These are phyloP conservation scores for Isochrysis galbana DNA, from an alignment of 78 protist genomes.

Conservation along the genomic window DNA sequence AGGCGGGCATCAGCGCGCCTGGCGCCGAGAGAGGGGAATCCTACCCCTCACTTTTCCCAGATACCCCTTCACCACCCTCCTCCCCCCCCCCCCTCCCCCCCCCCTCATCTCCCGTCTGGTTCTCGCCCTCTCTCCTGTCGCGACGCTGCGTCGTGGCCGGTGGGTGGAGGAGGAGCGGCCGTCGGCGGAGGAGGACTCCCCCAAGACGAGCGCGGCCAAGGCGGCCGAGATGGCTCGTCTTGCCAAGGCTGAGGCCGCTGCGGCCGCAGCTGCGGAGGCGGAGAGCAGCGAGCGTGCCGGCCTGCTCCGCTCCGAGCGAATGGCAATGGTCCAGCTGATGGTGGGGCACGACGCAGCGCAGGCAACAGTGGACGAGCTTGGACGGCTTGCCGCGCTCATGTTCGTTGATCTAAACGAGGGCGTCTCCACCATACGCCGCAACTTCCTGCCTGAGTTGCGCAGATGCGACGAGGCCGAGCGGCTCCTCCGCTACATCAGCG, in stretches of 20 bases:
- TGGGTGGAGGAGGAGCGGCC: no score
- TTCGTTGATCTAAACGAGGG: slow-evolving; percentile 5
- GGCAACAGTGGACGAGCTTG: not conserved
- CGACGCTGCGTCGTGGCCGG: no score
- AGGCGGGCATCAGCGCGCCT: no score
- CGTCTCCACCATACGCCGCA: not conserved
- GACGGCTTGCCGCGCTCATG: not conserved
- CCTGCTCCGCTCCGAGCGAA: slow-evolving; percentile 5
- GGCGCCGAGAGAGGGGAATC: no score
- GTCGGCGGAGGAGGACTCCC: no score
- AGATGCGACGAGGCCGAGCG: slow-evolving; percentile 40
- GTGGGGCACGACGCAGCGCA: slow-evolving; percentile 47
- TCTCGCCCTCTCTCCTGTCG: no score
- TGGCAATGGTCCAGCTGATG: slow-evolving; percentile 1
- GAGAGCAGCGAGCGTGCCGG: not conserved
- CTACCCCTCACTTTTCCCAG: no score
- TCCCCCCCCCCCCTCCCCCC: no score
- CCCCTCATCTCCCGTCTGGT: no score
- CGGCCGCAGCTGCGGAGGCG: not conserved
- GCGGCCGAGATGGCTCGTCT: no score
- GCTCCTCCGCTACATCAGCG: slow-evolving; percentile 58
- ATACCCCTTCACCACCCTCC: no score
- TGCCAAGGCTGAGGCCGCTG: not conserved
- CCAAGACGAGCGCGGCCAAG: not conserved
- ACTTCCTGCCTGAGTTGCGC: slow-evolving; percentile 72